Evolutionary conservation across 164 flowering plant genomes (phyloP).

Genomic region (Aristolochia contorta): DNA sequence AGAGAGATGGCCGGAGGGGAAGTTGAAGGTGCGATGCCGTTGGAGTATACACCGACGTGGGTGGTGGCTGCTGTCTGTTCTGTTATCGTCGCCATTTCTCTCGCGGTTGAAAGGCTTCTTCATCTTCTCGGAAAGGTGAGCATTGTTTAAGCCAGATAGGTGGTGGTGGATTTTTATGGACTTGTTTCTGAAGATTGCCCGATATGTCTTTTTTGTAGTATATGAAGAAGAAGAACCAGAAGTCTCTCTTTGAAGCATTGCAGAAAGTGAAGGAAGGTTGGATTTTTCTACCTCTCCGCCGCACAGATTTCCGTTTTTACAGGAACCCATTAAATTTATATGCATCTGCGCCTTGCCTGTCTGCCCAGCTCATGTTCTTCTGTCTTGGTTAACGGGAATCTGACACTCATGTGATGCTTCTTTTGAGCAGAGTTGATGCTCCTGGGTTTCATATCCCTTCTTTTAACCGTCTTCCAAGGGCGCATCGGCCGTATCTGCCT

Average conservation of each 20-base stretch:
- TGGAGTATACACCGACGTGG: slow-evolving; percentile 74
- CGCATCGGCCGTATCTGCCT: slow-evolving; percentile 44
- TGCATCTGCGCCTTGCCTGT: neutral
- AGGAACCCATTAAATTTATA: neutral
- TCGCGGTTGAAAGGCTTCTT: slow-evolving; percentile 39
- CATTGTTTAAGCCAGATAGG: neutral
- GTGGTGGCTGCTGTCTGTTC: slow-evolving; percentile 53
- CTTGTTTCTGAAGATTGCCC: neutral
- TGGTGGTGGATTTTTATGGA: neutral
- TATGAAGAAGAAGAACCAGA: slow-evolving; percentile 44
- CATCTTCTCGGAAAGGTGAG: slow-evolving; percentile 31
- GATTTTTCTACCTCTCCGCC: neutral
- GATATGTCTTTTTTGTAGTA: slow-evolving; percentile 16
- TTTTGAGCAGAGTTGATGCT: slow-evolving; percentile 68
- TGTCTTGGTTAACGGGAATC: too few species aligned
- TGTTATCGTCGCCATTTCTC: slow-evolving; percentile 49
- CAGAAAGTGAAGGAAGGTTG: slow-evolving; percentile 67
- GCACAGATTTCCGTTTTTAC: neutral
- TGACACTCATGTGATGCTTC: neutral
- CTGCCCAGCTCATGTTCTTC: too few species aligned
- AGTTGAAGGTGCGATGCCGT: slow-evolving; percentile 15
- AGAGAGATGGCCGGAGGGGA: slow-evolving; percentile 6
- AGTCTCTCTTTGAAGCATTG: slow-evolving; percentile 50
- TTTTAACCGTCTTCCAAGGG: slow-evolving; percentile 46
- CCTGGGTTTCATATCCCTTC: slow-evolving; percentile 73